Evolutionary conservation across 164 flowering plant genomes (phyloP), one percentile per base, ranked within the genome.

Genomic region (Pachysandra terminalis): DNA sequence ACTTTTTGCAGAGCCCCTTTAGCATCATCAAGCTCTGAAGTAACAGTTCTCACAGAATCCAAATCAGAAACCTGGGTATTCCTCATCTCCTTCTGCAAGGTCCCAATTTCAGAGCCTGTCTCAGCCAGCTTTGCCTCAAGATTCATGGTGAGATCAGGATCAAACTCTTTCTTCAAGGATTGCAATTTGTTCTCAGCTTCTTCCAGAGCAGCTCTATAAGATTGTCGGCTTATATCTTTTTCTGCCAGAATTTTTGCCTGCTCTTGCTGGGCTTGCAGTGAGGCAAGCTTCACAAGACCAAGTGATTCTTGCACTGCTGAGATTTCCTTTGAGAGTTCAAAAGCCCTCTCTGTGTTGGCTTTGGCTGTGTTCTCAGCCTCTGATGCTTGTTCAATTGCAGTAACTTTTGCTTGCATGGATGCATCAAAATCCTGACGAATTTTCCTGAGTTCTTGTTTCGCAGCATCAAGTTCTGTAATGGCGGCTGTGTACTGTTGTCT

Each of bases 21-120:
- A 41, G 97, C 96, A 83, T 66, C 88, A 75, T 89, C 91, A 56
- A 95, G 84, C 74, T 90, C 91, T 17, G 71, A 75, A 17, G 93
- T 86, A 37, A 90, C 85, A 59, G 54, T 78, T 77, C 37, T 81
- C 51, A 85, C 86, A 64, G 90, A 81, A 64, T 87, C 93, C 56
- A 93, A 60, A 74, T 92, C 96, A 53, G 85, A 81, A 74, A 86
- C 82, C 74, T 75, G 84, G 0, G 78, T 82, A 76, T 67, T 79
- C 57, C 84, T 86, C 74, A 89, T 79, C 73, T 89, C 83, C 73
- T 79, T 80, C 71, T 78, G 79, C 66, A 91, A 40, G 56, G 60
- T 63, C 48, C 70, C 88, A 66, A 87, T 76, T 65, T 89, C 89
- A 60, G 73, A 60, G 67, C 40, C 59, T 41, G 83, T 84, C 75